These are phyloP conservation scores for Trichoderma erinaceum DNA, from an alignment of 495 filamentous ascomycete genomes.

Conservation along the genomic window DNA sequence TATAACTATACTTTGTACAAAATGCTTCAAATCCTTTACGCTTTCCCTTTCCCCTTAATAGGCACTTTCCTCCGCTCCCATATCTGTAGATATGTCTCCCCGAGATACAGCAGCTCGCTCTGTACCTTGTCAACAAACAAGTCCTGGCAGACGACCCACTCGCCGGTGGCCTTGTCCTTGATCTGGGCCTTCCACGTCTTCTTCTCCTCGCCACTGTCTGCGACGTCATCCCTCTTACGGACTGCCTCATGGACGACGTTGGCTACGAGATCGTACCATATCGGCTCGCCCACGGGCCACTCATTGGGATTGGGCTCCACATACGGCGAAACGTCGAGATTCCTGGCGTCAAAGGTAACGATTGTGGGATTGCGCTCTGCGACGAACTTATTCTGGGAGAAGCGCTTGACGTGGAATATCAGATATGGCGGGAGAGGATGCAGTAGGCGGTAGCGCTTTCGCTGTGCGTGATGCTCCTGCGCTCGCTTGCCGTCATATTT, in stretches of 20 bases:
- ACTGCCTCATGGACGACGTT: constrained; percentile 94
- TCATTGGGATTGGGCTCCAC: constrained; percentile 49
- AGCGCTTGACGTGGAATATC: constrained; percentile 94
- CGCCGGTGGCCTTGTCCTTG: constrained; percentile 55
- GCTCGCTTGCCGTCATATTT: constrained; percentile 91
- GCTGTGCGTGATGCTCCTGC: constrained; percentile 80
- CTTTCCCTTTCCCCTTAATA: constrained; percentile 26
- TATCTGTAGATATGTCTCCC: constrained; percentile 91
- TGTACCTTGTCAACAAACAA: constrained; percentile 82
- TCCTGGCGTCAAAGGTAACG: constrained; percentile 82
- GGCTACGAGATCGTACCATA: constrained; percentile 93
- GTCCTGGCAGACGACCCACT: constrained; percentile 94
- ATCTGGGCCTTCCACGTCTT: constrained; percentile 76
- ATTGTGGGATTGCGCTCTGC: constrained; percentile 95
- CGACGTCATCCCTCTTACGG: constrained; percentile 61
- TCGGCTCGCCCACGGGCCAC: constrained; percentile 68
- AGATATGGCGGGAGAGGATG: constrained; percentile 91
- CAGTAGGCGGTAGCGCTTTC: constrained; percentile 81
- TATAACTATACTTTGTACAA: not conserved
- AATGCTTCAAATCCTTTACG: constrained; percentile 7
- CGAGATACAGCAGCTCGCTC: constrained; percentile 80
- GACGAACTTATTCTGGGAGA: constrained; percentile 93
- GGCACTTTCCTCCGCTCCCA: constrained; percentile 78
- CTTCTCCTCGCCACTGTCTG: constrained; percentile 73
- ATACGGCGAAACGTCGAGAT: constrained; percentile 82